phyloP scores from a whole-genome alignment of 148 eudicot species.

The Simmondsia chinensis region DNA sequence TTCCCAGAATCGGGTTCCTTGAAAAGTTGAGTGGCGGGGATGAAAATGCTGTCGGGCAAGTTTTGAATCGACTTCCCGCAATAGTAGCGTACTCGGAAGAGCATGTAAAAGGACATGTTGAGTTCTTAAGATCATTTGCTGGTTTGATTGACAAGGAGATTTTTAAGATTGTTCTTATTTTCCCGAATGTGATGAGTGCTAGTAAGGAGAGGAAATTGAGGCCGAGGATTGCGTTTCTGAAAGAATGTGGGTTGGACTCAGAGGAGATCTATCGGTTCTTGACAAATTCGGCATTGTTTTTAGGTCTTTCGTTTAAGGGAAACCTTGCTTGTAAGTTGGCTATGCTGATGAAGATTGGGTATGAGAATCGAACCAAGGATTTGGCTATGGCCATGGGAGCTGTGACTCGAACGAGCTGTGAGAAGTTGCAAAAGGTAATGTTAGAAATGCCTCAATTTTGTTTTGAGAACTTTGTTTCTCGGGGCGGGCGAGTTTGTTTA shows the following conservation, averaged over 20 bases:
- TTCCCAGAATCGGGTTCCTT: conserved; percentile 66
- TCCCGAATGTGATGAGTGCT: conserved; percentile 72
- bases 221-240: conserved; percentile 69
- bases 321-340: conserved; percentile 71
- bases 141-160: conserved; percentile 61
- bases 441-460: no score
- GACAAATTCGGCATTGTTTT: conserved; percentile 61
- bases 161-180: conserved; percentile 60
- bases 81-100: conserved; percentile 50
- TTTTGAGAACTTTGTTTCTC: no score
- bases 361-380: conserved; percentile 60
- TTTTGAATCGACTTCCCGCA: conserved; percentile 62
- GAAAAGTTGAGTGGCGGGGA: conserved; percentile 55
- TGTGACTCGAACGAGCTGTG: conserved; percentile 70
- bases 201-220: conserved; percentile 71
- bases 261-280: conserved; percentile 64
- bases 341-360: conserved; percentile 72
- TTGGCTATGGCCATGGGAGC: conserved; percentile 90
- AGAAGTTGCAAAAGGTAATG: conserved; percentile 74
- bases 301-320: conserved; percentile 64
- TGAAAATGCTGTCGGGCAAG: conserved; percentile 41
- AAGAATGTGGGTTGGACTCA: conserved; percentile 72
- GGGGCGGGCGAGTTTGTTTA: no score
- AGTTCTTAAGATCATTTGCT: conserved; percentile 69
- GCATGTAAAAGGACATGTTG: conserved; percentile 63